phyloP scores from a whole-genome alignment of 352 stramenopile species.

The Phytopythium chamaehyphon region DNA sequence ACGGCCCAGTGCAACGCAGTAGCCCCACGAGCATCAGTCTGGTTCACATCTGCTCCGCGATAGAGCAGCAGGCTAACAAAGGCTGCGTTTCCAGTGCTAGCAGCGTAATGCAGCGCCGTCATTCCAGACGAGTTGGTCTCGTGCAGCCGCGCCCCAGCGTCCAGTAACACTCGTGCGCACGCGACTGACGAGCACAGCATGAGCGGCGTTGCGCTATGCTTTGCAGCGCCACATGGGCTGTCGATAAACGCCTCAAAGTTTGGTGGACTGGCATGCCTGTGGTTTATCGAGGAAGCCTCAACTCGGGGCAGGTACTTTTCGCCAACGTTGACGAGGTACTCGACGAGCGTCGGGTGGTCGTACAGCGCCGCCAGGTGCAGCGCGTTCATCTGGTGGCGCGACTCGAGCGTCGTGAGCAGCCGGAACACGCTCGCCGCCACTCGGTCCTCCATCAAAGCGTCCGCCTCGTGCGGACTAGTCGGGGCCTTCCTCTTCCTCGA shows the following conservation, averaged over 20 bases:
- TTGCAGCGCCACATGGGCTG: slow-evolving; percentile 52
- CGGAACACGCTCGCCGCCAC: slow-evolving; percentile 33
- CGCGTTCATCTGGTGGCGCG: slow-evolving; percentile 72
- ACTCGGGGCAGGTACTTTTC: slow-evolving; percentile 32
- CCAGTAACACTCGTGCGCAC: slow-evolving; percentile 46
- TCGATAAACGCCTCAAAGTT: slow-evolving; percentile 47
- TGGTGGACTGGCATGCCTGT: neutral
- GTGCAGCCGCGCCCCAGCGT: slow-evolving; percentile 44
- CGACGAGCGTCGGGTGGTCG: slow-evolving; percentile 61
- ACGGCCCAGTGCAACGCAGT: slow-evolving; percentile 80
- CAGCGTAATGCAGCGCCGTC: slow-evolving; percentile 77
- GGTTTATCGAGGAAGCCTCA: neutral
- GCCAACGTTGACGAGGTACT: slow-evolving; percentile 45
- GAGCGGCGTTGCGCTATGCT: slow-evolving; percentile 63
- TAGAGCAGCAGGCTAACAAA: slow-evolving; percentile 66
- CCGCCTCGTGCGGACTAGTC: neutral
- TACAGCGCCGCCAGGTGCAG: slow-evolving; percentile 72
- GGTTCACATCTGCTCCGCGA: slow-evolving; percentile 63
- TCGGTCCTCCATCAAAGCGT: slow-evolving; percentile 5
- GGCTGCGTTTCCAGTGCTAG: slow-evolving; percentile 70
- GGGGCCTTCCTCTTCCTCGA: slow-evolving; percentile 1
- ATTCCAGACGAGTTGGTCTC: slow-evolving; percentile 73
- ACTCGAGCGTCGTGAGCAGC: slow-evolving; percentile 61
- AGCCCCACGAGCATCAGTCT: slow-evolving; percentile 58
- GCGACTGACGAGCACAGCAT: slow-evolving; percentile 78